phyloP scores from a whole-genome alignment of 257 asterid species.

The Agastache rugosa region DNA sequence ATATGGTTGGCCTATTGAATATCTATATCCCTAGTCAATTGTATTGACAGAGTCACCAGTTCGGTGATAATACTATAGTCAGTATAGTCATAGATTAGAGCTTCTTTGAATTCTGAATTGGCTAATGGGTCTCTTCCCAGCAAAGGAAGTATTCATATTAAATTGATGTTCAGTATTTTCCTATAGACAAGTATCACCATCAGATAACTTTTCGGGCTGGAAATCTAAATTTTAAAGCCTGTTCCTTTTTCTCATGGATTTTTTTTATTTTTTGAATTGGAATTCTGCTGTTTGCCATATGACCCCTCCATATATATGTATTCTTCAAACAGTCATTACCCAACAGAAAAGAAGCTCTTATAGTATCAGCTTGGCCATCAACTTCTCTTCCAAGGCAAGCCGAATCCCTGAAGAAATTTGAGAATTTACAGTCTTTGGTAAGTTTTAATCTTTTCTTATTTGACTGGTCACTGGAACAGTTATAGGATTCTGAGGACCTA shows the following conservation, averaged over 20 bases:
- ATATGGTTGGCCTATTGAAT: background rate
- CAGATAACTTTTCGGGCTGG: conserved; percentile 3
- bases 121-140: background rate
- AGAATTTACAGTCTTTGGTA: conserved; percentile 91
- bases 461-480: conserved; percentile 21
- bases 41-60: background rate
- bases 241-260: background rate
- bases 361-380: conserved; percentile 84
- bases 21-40: background rate
- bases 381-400: conserved; percentile 76
- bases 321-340: conserved; percentile 71
- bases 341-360: conserved; percentile 76
- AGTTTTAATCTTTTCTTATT: conserved; percentile 27
- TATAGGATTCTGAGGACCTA: conserved; percentile 25
- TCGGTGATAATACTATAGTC: background rate
- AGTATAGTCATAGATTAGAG: background rate
- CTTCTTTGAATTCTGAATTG: background rate
- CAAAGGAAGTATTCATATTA: background rate
- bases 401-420: conserved; percentile 78
- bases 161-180: background rate
- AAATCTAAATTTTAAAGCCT: conserved; percentile 5
- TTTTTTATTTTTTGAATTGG: background rate
- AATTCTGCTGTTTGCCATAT: conserved; percentile 16
- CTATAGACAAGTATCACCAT: conserved; percentile 15
- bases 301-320: background rate